These are phyloP conservation scores for Neoboletus subvelutipes DNA, from an alignment of 768 basidiomycete genomes.

Conservation along the genomic window DNA sequence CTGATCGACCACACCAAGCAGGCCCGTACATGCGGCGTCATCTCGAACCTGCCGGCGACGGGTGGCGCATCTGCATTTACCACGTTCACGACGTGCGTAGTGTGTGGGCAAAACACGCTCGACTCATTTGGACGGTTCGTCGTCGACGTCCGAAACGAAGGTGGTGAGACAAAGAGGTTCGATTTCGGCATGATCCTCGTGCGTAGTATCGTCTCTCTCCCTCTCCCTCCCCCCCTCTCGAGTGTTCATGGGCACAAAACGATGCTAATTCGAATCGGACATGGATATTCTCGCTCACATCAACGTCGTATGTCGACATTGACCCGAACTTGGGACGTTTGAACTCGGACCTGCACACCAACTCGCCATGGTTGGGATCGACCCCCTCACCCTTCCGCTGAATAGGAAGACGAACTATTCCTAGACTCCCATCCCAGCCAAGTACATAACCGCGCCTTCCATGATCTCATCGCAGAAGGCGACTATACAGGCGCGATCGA, in stretches of 20 bases:
- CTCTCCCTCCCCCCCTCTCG: neutral
- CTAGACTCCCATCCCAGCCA: conserved; percentile 20
- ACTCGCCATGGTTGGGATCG: neutral
- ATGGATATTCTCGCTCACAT: neutral
- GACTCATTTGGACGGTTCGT: conserved; percentile 18
- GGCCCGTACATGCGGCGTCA: neutral
- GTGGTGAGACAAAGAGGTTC: conserved; percentile 25
- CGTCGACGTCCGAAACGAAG: conserved; percentile 29
- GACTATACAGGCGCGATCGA: conserved; percentile 19
- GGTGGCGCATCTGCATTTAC: neutral
- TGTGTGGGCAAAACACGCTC: conserved; percentile 20
- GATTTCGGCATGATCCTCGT: conserved; percentile 30
- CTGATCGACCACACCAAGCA: conserved; percentile 23
- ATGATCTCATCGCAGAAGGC: conserved; percentile 24
- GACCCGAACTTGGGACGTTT: neutral
- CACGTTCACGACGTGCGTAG: conserved; percentile 9
- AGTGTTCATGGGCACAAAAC: neutral
- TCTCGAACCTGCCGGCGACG: neutral
- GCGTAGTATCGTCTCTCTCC: conserved; percentile 4
- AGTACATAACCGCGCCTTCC: conserved; percentile 22
- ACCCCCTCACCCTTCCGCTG: too few relatives aligned
- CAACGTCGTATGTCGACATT: neutral
- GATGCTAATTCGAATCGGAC: neutral
- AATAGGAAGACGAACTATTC: conserved; percentile 25
- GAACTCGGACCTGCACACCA: neutral